phyloP scores from a whole-genome alignment of 2,329 filamentous ascomycete species.

The Colletotrichum shisoi region DNA sequence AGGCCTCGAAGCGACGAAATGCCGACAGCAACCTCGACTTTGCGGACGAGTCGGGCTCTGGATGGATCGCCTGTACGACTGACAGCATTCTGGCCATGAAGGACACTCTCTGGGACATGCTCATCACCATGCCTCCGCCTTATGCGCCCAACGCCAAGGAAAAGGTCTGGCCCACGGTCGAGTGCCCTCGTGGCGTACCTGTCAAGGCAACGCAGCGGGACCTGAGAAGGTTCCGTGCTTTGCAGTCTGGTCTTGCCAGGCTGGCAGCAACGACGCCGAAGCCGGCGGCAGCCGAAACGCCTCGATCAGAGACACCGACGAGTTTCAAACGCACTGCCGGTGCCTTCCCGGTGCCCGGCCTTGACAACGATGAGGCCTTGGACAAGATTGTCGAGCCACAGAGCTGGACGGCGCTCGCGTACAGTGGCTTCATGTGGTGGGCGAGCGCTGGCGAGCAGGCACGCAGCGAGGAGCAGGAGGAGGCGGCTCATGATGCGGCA shows the following conservation, averaged over 20 bases:
- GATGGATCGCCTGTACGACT: conserved; percentile 95
- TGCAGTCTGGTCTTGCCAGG: conserved; percentile 69
- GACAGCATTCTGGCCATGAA: conserved; percentile 92
- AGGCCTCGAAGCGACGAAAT: conserved; percentile 53
- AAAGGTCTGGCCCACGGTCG: conserved; percentile 78
- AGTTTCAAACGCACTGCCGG: conserved; percentile 39
- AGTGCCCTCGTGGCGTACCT: conserved; percentile 67
- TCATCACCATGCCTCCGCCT: conserved; percentile 79
- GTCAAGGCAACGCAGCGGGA: conserved; percentile 92
- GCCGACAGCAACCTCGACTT: conserved; percentile 49
- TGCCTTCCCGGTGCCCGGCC: conserved; percentile 35
- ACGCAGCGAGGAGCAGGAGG: conserved; percentile 67
- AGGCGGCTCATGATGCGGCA: conserved; percentile 61
- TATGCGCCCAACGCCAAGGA: conserved; percentile 65
- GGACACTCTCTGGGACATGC: conserved; percentile 84
- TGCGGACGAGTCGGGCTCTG: conserved; percentile 61
- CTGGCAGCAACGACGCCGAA: conserved; percentile 45
- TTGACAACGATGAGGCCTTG: conserved; percentile 58
- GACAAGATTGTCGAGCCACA: conserved; percentile 68
- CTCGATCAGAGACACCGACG: conserved; percentile 43
- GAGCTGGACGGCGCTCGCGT: conserved; percentile 77
- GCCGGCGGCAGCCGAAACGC: conserved; percentile 41
- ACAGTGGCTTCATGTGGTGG: conserved; percentile 90
- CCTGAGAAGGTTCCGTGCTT: conserved; percentile 76
- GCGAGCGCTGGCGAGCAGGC: conserved; percentile 80